phyloP scores from a whole-genome alignment of 2,329 filamentous ascomycete species.

The Claviceps sp. region DNA sequence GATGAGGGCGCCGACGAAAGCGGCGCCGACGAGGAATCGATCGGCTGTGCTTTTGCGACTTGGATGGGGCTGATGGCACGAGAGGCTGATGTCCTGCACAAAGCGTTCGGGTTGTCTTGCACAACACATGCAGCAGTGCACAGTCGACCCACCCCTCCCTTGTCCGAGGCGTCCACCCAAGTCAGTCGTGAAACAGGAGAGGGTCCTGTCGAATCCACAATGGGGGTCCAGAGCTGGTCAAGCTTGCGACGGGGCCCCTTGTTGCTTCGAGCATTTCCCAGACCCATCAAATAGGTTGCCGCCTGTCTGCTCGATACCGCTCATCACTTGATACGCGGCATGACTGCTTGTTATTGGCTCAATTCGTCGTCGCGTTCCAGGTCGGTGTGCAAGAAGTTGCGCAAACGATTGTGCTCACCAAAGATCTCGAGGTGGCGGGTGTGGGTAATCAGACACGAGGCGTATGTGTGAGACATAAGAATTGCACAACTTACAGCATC shows the following conservation, averaged over 20 bases:
- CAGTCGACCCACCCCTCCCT: conserved; percentile 5
- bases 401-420: not conserved
- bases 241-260: conserved; percentile 9
- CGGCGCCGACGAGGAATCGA: not conserved
- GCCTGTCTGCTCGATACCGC: not conserved
- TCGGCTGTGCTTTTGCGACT: not conserved
- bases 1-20: not conserved
- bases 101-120: not conserved
- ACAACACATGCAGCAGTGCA: not conserved
- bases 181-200: conserved; percentile 12
- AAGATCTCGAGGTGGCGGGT: conserved; percentile 2
- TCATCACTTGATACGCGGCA: conserved; percentile 3
- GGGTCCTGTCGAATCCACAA: conserved; percentile 9
- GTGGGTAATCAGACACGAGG: not conserved
- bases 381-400: not conserved
- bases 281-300: not conserved
- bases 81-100: conserved; percentile 1
- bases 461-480: not conserved
- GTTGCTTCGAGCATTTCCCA: conserved; percentile 1
- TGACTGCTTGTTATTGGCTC: not conserved
- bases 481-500: conserved; percentile 8
- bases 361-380: not conserved
- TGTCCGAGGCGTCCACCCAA: conserved; percentile 8
- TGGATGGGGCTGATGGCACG: conserved; percentile 1
- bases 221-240: conserved; percentile 10